phyloP scores from a whole-genome alignment of 805 yeast species.

The Barnettozyma vustinii region DNA sequence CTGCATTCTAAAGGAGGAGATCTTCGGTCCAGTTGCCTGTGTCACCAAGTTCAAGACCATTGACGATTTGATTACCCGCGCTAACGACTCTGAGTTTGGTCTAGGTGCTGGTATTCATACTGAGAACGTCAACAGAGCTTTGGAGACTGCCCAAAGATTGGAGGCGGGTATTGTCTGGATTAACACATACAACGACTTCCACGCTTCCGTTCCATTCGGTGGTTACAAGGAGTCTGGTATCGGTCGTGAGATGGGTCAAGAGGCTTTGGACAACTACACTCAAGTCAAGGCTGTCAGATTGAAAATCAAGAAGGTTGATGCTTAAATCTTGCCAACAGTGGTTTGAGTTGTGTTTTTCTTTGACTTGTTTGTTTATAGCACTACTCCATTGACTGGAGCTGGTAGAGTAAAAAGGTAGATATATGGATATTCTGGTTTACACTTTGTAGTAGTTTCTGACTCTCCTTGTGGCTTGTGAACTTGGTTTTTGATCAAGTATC shows the following conservation, averaged over 20 bases:
- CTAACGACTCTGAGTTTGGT: constrained; percentile 71
- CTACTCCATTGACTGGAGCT: constrained; percentile 9
- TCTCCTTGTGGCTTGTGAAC: too few species aligned
- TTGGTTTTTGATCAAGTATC: too few species aligned
- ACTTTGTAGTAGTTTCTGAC: background rate
- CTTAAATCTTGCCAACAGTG: background rate
- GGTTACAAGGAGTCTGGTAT: constrained; percentile 77
- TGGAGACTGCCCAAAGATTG: constrained; percentile 56
- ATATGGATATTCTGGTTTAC: background rate
- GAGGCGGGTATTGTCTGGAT: constrained; percentile 78
- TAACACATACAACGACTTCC: constrained; percentile 76
- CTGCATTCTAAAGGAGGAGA: constrained; percentile 66
- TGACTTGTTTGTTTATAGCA: background rate
- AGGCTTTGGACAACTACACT: constrained; percentile 70
- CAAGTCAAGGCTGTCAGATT: constrained; percentile 73
- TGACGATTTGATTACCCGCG: constrained; percentile 61
- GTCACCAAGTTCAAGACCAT: constrained; percentile 59
- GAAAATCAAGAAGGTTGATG: constrained; percentile 21
- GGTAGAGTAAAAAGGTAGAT: constrained; percentile 1
- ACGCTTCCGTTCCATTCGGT: constrained; percentile 73
- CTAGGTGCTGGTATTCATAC: constrained; percentile 82
- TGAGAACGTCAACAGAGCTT: constrained; percentile 52
- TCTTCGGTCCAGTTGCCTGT: constrained; percentile 77
- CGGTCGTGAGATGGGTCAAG: constrained; percentile 84
- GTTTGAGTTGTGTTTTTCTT: background rate